phyloP scores from a whole-genome alignment of 306 rosid genomes.

The Gastrolobium villosum region DNA sequence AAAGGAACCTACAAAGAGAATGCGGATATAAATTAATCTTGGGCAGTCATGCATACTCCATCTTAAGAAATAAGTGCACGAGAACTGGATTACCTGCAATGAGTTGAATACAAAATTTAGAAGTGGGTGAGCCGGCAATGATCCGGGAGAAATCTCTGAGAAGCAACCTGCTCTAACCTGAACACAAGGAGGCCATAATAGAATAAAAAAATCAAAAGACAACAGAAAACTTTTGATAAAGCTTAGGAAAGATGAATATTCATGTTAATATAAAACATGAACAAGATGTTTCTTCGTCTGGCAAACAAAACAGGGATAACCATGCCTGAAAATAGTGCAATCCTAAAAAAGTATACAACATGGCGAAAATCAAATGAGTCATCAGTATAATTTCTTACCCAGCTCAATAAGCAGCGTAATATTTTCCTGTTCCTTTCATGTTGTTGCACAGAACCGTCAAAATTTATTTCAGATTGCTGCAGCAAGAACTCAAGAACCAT shows the following conservation, averaged over 20 bases:
- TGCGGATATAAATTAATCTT: conserved; percentile 41
- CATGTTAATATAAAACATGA: conserved; percentile 26
- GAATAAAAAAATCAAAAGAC: conserved; percentile 33
- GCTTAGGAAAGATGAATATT: conserved; percentile 26
- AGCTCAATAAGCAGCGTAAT: conserved; percentile 95
- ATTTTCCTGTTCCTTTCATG: conserved; percentile 85
- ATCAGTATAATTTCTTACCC: conserved; percentile 67
- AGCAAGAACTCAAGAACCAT: conserved; percentile 90
- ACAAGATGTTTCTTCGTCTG: conserved; percentile 34
- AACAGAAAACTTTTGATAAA: conserved; percentile 30
- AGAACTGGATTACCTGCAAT: conserved; percentile 69
- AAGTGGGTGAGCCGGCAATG: conserved; percentile 86
- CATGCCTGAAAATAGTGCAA: conserved; percentile 14
- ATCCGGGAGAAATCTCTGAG: conserved; percentile 85
- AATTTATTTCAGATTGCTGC: conserved; percentile 77
- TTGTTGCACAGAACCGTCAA: conserved; percentile 70
- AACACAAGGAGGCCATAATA: conserved; percentile 45
- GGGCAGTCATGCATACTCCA: conserved; percentile 28
- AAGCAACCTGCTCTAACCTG: conserved; percentile 98
- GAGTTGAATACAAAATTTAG: conserved; percentile 86
- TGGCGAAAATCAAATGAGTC: conserved; percentile 23
- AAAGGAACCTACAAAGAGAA: conserved; percentile 68
- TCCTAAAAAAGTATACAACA: conserved; percentile 28
- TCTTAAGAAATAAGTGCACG: conserved; percentile 35
- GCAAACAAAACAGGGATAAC: conserved; percentile 33